Percentiles rank a stretch among this genome's conserved stretches.
These are phyloP conservation scores for Heteromeles arbutifolia DNA, from an alignment of 306 rosid genomes.

Conservation along the genomic window DNA sequence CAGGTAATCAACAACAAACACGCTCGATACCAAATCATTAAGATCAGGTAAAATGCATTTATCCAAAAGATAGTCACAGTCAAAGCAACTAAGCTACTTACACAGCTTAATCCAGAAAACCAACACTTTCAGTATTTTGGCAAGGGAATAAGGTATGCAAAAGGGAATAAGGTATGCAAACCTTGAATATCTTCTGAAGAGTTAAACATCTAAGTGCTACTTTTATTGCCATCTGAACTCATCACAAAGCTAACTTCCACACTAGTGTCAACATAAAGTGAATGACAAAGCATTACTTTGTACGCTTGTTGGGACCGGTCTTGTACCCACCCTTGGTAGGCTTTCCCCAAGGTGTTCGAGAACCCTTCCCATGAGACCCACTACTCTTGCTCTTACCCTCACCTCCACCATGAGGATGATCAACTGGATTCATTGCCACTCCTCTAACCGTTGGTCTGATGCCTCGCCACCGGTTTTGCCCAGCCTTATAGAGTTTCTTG, in stretches of 20 bases:
- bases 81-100: neutral
- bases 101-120: neutral
- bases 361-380: constrained; percentile 44
- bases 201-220: neutral
- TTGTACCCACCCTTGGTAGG: constrained; percentile 76
- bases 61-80: neutral
- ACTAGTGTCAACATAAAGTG: neutral
- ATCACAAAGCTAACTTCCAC: neutral
- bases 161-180: neutral
- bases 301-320: constrained; percentile 67
- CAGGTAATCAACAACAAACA: neutral
- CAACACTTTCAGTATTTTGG: neutral
- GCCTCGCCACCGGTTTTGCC: constrained; percentile 78
- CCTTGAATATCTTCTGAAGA: neutral
- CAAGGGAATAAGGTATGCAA: neutral
- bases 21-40: neutral
- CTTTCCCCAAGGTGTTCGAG: constrained; percentile 82
- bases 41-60: neutral
- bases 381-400: constrained; percentile 79
- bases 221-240: neutral
- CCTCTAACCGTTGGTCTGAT: constrained; percentile 71
- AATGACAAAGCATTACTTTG: constrained; percentile 23
- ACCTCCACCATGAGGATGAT: constrained; percentile 94
- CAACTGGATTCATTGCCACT: constrained; percentile 84
- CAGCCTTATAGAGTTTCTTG: constrained; percentile 68